phyloP scores from a whole-genome alignment of 805 yeast species.

The Candida silvicultrix region DNA sequence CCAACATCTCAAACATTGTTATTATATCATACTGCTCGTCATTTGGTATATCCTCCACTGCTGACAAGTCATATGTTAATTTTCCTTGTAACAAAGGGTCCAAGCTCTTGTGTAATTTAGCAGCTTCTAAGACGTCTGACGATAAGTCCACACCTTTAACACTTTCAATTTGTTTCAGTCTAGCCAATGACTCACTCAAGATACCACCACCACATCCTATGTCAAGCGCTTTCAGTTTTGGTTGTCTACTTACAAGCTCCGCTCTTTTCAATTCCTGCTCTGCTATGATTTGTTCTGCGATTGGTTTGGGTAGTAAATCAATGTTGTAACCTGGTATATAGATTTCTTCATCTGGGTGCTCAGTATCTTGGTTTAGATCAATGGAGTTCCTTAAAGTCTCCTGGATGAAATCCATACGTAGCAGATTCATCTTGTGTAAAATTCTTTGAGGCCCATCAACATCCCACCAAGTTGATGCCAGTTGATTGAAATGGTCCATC shows the following conservation, averaged over 20 bases:
- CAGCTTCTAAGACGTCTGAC: conserved; percentile 74
- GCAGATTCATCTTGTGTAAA: conserved; percentile 87
- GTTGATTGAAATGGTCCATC: conserved; percentile 70
- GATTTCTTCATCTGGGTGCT: conserved; percentile 38
- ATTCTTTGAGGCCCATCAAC: conserved; percentile 88
- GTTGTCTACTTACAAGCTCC: conserved; percentile 19
- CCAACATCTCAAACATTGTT: conserved; percentile 91
- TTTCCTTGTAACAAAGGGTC: conserved; percentile 61
- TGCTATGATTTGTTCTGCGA: conserved; percentile 37
- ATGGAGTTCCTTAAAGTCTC: conserved; percentile 38
- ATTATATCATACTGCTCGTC: conserved; percentile 61
- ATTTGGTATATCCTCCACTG: conserved; percentile 53
- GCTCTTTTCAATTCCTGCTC: conserved; percentile 46
- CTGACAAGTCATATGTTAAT: conserved; percentile 50
- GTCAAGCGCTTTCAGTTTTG: conserved; percentile 57
- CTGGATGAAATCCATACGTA: conserved; percentile 82
- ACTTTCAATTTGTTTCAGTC: conserved; percentile 52
- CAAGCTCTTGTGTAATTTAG: conserved; percentile 53
- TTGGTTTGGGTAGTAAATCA: conserved; percentile 55
- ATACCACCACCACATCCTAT: conserved; percentile 99
- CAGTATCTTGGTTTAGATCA: conserved; percentile 11
- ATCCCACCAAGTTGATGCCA: conserved; percentile 99
- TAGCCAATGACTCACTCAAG: conserved; percentile 77
- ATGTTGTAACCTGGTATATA: conserved; percentile 76
- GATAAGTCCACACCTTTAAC: conserved; percentile 88